Conservation (phyloP, 2,329 filamentous ascomycete genomes). For the Aspergillus glaucus region DNA sequence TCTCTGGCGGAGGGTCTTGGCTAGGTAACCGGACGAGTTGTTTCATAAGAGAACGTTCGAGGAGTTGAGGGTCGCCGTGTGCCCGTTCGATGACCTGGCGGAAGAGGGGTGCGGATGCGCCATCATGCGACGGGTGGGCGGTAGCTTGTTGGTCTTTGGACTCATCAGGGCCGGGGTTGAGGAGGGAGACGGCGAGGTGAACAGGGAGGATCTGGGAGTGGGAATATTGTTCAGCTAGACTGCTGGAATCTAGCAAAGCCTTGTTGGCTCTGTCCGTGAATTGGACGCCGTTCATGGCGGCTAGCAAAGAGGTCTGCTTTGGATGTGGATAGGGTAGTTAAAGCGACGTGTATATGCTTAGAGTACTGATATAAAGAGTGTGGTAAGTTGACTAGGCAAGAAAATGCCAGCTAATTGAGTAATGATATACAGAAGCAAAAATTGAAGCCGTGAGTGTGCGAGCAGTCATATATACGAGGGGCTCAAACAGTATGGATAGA, state of each 20-base stretch:
- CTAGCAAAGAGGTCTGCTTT: slow-evolving; percentile 1
- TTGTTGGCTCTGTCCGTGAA: slow-evolving; percentile 92
- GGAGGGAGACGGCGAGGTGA: slow-evolving; percentile 64
- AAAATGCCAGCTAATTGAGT: neutral
- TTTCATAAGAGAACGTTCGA: slow-evolving; percentile 89
- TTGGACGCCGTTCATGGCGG: slow-evolving; percentile 46
- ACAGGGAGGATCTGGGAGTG: slow-evolving; percentile 87
- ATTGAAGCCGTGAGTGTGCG: slow-evolving; percentile 5
- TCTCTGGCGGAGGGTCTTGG: slow-evolving; percentile 90
- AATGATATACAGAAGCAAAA: neutral
- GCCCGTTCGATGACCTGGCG: slow-evolving; percentile 90
- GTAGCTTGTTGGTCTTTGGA: slow-evolving; percentile 72
- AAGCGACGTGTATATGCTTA: too few species aligned
- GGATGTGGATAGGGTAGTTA: neutral
- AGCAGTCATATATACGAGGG: slow-evolving; percentile 15
- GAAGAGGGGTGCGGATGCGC: slow-evolving; percentile 68
- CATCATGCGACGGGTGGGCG: slow-evolving; percentile 59
- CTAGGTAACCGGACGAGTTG: slow-evolving; percentile 81
- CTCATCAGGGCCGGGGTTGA: slow-evolving; percentile 45
- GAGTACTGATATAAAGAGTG: neutral
- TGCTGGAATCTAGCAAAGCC: slow-evolving; percentile 81
- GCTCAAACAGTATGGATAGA: slow-evolving; percentile 8
- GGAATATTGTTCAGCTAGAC: slow-evolving; percentile 78
- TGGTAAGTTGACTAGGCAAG: slow-evolving; percentile 2
- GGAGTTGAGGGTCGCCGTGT: slow-evolving; percentile 81